Conservation (phyloP, 2,329 filamentous ascomycete species). For the Cladorrhinum sp. region DNA sequence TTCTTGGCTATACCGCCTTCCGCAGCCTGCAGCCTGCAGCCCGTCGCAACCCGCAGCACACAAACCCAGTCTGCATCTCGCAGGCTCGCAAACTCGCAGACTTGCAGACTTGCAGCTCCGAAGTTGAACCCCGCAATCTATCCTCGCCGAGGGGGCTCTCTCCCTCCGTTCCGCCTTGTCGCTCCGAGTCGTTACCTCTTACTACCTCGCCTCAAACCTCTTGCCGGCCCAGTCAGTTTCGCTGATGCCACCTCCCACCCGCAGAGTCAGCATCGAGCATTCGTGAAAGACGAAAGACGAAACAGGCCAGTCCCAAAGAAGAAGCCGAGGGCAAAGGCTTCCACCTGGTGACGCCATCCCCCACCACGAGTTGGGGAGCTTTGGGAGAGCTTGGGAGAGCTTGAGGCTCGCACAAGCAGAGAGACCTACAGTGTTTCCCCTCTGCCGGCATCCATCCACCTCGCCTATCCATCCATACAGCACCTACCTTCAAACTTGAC, state of each 20-base stretch:
- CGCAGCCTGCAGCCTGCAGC: conserved; percentile 7
- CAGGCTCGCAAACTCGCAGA: conserved; percentile 1
- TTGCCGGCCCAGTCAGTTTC: conserved; percentile 7
- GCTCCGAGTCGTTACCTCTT: neutral
- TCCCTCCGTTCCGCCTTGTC: neutral
- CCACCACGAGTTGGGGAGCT: neutral
- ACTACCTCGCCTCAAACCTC: conserved; percentile 6
- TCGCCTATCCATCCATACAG: neutral
- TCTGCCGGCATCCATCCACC: conserved; percentile 1
- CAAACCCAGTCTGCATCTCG: neutral
- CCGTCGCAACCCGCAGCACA: conserved; percentile 1
- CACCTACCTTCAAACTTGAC: neutral
- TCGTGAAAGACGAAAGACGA: neutral
- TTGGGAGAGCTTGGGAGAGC: neutral
- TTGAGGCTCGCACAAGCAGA: neutral
- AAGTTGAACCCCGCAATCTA: conserved; percentile 11
- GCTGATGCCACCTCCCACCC: conserved; percentile 7
- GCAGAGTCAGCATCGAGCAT: neutral
- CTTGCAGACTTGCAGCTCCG: conserved; percentile 9
- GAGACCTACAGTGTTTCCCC: neutral
- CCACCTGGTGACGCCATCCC: neutral
- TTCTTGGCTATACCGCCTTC: conserved; percentile 7
- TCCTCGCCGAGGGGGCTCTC: neutral
- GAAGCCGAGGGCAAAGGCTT: neutral
- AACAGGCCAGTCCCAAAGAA: neutral